Percentiles rank a stretch among this genome's conserved stretches.
Evolutionary conservation across 768 basidiomycete species (phyloP).

Genomic region (Calocera cornea): DNA sequence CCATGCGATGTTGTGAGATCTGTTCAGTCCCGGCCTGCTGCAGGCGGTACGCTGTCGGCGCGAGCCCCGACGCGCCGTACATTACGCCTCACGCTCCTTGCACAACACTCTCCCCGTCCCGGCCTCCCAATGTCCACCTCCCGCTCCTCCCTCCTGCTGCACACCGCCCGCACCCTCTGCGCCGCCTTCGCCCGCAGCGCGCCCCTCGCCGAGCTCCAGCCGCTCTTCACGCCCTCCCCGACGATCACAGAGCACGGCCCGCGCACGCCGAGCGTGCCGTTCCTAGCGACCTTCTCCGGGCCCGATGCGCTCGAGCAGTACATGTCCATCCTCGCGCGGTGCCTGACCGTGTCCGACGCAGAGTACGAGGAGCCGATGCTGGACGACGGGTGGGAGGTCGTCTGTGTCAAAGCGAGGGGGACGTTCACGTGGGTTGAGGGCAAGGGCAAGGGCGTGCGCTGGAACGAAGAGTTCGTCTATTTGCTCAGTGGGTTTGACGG

Average conservation of each 20-base stretch:
- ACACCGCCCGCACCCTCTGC: neutral
- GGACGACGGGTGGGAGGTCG: neutral
- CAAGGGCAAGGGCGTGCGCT: neutral
- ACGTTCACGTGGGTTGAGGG: neutral
- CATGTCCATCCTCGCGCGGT: neutral
- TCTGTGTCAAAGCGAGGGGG: neutral
- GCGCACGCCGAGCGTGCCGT: neutral
- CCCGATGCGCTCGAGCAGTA: neutral
- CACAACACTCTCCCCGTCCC: neutral
- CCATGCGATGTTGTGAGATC: no score
- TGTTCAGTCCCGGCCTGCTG: no score
- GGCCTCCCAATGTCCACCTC: neutral
- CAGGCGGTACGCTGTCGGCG: no score
- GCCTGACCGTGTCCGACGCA: neutral
- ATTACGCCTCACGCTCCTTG: no score
- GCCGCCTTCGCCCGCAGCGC: neutral
- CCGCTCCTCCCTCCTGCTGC: neutral
- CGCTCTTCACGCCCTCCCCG: constrained; percentile 1
- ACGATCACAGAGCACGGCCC: constrained; percentile 1
- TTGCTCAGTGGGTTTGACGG: neutral
- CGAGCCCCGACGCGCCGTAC: no score
- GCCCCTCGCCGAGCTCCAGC: neutral
- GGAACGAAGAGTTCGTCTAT: neutral
- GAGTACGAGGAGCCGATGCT: neutral
- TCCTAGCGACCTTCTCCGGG: neutral